Conservation (phyloP, 2,329 filamentous ascomycete genomes). For the Apiospora koreana region DNA sequence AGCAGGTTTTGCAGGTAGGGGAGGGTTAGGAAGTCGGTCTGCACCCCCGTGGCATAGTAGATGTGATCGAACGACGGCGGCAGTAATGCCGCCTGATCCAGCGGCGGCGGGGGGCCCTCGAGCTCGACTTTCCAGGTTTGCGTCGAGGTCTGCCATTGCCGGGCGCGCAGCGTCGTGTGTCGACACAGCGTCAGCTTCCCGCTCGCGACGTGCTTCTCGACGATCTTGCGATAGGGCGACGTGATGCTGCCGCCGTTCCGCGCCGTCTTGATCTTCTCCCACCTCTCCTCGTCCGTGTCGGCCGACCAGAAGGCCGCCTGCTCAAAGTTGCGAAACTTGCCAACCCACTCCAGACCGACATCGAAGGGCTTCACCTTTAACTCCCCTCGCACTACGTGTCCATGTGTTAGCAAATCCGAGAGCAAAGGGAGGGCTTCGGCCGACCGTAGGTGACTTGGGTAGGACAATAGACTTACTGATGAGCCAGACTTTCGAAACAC, state of each 20-base stretch:
- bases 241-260: conserved; percentile 78
- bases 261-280: conserved; percentile 65
- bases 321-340: conserved; percentile 77
- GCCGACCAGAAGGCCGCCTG: conserved; percentile 78
- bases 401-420: background rate
- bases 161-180: conserved; percentile 55
- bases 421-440: too few species aligned
- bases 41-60: conserved; percentile 74
- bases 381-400: conserved; percentile 51
- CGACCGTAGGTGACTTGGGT: too few species aligned
- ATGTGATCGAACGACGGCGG: conserved; percentile 65
- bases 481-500: conserved; percentile 69
- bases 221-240: conserved; percentile 65
- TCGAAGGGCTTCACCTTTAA: conserved; percentile 74
- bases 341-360: conserved; percentile 75
- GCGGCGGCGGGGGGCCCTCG: conserved; percentile 20
- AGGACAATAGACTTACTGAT: conserved; percentile 40
- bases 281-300: conserved; percentile 68
- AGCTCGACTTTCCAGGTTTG: conserved; percentile 45
- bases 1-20: conserved; percentile 63
- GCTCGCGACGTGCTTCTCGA: conserved; percentile 58
- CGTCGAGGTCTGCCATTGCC: conserved; percentile 47
- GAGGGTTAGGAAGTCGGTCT: conserved; percentile 61
- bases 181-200: conserved; percentile 57
- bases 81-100: conserved; percentile 40